Evolutionary conservation across 257 asterid genomes (phyloP).

Genomic region (Knoxia roxburghii): DNA sequence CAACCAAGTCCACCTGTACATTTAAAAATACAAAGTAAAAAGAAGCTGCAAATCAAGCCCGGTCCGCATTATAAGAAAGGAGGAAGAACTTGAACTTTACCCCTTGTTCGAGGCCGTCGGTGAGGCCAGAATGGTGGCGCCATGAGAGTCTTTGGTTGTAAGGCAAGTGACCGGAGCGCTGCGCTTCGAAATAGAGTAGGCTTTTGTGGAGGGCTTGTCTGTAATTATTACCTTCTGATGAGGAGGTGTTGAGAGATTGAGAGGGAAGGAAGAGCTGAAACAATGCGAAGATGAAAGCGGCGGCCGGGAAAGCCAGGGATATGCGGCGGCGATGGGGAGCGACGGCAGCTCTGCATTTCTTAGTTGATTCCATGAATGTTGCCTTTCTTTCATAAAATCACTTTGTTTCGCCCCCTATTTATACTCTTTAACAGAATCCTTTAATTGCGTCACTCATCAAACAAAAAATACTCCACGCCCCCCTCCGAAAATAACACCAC

Average conservation of each 20-base stretch:
- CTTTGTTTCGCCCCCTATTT: too few relatives aligned
- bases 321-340: too few relatives aligned
- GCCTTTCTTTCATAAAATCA: too few relatives aligned
- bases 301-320: slow-evolving; percentile 9
- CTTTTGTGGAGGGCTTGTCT: slow-evolving; percentile 77
- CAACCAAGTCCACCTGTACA: slow-evolving; percentile 74
- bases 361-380: too few relatives aligned
- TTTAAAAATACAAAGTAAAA: too few relatives aligned
- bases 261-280: slow-evolving; percentile 17
- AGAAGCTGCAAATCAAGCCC: too few relatives aligned
- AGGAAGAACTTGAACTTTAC: slow-evolving; percentile 14
- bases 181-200: slow-evolving; percentile 84
- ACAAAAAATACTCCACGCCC: too few relatives aligned
- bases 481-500: too few relatives aligned
- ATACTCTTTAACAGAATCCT: too few relatives aligned
- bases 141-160: slow-evolving; percentile 66
- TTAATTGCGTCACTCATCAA: too few relatives aligned
- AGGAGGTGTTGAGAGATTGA: slow-evolving; percentile 5
- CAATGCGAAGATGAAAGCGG: slow-evolving; percentile 23
- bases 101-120: slow-evolving; percentile 94
- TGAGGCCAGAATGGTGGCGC: slow-evolving; percentile 95
- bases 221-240: slow-evolving; percentile 42
- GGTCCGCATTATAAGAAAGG: too few relatives aligned
- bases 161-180: slow-evolving; percentile 91
- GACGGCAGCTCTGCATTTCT: slow-evolving; percentile 13